These are phyloP conservation scores for Allium fistulosum DNA, from an alignment of 106 monocot species.

Conservation along the genomic window DNA sequence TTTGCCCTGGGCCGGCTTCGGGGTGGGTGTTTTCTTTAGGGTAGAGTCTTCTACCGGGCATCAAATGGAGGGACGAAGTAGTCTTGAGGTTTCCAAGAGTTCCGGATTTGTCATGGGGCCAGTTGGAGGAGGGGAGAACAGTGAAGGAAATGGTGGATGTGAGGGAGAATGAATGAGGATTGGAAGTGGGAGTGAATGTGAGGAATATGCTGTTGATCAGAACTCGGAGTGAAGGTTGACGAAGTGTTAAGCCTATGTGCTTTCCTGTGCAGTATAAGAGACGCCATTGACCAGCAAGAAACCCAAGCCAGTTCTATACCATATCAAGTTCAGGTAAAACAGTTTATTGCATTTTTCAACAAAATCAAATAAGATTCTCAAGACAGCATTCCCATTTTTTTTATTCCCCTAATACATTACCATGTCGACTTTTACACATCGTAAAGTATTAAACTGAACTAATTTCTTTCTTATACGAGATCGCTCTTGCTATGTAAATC, in stretches of 20 bases:
- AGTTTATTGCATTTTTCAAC: too few relatives aligned
- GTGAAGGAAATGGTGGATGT: slow-evolving; percentile 62
- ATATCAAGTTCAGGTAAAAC: not conserved
- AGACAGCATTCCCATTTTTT: too few relatives aligned
- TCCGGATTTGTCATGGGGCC: slow-evolving; percentile 94
- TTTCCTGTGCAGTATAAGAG: slow-evolving; percentile 79
- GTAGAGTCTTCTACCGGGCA: slow-evolving; percentile 53
- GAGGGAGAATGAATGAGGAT: slow-evolving; percentile 15
- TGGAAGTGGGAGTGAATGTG: slow-evolving; percentile 31
- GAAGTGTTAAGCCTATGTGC: slow-evolving; percentile 86
- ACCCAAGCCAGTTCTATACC: slow-evolving; percentile 56
- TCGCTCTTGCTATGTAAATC: too few relatives aligned
- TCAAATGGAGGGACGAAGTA: slow-evolving; percentile 20
- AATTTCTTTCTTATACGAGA: too few relatives aligned
- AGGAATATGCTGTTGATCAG: slow-evolving; percentile 54
- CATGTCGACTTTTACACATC: too few relatives aligned
- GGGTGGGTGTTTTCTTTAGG: slow-evolving; percentile 24
- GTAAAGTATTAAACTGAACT: too few relatives aligned
- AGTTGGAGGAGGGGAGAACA: slow-evolving; percentile 47
- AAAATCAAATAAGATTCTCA: too few relatives aligned
- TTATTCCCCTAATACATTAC: too few relatives aligned
- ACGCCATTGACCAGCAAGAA: slow-evolving; percentile 88
- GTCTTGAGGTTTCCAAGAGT: slow-evolving; percentile 27
- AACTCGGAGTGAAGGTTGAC: slow-evolving; percentile 54
- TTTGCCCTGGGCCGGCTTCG: not conserved